Evolutionary conservation across 495 filamentous ascomycete species (phyloP).

Genomic region (Hypoxylon trugodes): DNA sequence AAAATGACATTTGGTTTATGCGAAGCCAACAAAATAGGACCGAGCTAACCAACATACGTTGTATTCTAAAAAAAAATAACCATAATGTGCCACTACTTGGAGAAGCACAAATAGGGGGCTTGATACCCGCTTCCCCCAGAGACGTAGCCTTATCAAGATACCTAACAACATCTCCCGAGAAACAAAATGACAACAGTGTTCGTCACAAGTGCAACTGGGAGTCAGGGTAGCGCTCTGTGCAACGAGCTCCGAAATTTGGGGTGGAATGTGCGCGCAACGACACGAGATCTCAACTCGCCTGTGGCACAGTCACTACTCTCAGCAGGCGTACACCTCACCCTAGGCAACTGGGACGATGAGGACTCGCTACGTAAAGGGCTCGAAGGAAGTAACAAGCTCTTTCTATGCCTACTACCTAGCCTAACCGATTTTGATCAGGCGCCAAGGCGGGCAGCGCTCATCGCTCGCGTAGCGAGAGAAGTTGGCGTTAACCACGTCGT

Average conservation of each 20-base stretch:
- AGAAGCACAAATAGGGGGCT: neutral
- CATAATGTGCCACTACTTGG: neutral
- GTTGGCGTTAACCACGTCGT: constrained; percentile 48
- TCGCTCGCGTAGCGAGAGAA: constrained; percentile 51
- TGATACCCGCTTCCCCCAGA: neutral
- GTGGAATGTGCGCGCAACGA: constrained; percentile 49
- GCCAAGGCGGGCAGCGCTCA: constrained; percentile 41
- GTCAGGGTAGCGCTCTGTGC: constrained; percentile 53
- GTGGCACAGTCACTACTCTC: neutral
- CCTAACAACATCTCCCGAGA: neutral
- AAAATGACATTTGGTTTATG: too few relatives aligned
- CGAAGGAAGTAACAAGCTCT: constrained; percentile 51
- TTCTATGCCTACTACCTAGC: constrained; percentile 54
- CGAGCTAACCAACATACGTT: too few relatives aligned
- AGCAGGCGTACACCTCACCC: constrained; percentile 46
- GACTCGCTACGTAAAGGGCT: constrained; percentile 46
- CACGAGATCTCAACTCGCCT: constrained; percentile 40
- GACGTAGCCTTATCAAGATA: neutral
- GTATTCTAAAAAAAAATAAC: too few relatives aligned
- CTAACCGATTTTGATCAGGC: constrained; percentile 12
- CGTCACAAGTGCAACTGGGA: constrained; percentile 55
- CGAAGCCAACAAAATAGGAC: too few relatives aligned
- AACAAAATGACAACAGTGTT: constrained; percentile 36
- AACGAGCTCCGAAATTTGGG: constrained; percentile 45
- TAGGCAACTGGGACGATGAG: constrained; percentile 52